A percentile compares a stretch with the other conserved stretches of the same genome.
Evolutionary conservation across 257 asterid species (phyloP).

Genomic region (Nicotiana knightiana): DNA sequence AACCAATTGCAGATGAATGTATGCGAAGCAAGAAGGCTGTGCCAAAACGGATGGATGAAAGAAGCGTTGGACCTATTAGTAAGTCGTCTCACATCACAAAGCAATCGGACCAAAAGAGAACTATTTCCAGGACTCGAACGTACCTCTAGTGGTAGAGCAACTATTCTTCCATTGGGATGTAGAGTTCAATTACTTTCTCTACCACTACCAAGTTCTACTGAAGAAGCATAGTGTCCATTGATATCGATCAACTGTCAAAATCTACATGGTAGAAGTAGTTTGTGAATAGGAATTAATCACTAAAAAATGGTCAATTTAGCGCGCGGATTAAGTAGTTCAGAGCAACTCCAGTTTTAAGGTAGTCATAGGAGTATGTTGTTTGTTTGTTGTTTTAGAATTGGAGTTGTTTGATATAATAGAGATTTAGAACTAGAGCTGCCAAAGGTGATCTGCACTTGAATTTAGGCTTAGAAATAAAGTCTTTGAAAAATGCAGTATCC

Average conservation of each 20-base stretch:
- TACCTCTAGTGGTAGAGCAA: neutral
- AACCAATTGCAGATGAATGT: constrained; percentile 25
- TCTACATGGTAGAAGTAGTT: neutral
- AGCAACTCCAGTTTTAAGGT: neutral
- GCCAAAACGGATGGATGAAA: constrained; percentile 36
- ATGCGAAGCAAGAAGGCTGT: constrained; percentile 28
- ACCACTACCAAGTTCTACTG: neutral
- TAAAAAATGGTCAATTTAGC: neutral
- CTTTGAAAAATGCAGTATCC: neutral
- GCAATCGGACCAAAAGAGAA: neutral
- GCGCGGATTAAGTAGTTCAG: neutral
- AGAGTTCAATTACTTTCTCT: neutral
- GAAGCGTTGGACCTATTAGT: constrained; percentile 32
- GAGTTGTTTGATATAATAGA: neutral
- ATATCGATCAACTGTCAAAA: neutral
- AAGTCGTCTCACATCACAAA: constrained; percentile 3
- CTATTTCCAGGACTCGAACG: neutral
- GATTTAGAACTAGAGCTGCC: neutral
- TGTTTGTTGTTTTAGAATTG: neutral
- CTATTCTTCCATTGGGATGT: neutral
- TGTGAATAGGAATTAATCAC: neutral
- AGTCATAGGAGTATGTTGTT: neutral
- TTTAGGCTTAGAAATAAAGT: neutral
- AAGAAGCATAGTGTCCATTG: neutral
- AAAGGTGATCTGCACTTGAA: neutral